A percentile compares a stretch with the other conserved stretches of the same genome.
These are phyloP conservation scores for Mycena epipterygia DNA, from an alignment of 768 basidiomycete genomes.

Conservation along the genomic window DNA sequence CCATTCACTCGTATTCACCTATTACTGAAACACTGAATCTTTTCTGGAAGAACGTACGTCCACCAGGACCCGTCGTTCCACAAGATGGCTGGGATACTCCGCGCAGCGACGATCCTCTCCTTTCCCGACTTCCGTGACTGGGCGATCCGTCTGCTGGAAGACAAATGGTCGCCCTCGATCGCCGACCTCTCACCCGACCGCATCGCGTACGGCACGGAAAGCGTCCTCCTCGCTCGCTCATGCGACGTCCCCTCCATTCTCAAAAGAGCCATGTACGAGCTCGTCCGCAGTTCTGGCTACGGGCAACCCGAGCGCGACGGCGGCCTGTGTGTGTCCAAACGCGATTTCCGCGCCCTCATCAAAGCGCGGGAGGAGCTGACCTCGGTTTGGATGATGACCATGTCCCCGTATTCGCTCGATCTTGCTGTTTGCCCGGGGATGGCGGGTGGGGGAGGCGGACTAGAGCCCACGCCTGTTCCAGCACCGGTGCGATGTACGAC, in stretches of 20 bases:
- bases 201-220: slow-evolving; percentile 45
- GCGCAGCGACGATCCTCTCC: slow-evolving; percentile 49
- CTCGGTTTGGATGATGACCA: slow-evolving; percentile 35
- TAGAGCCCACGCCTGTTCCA: neutral
- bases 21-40: neutral
- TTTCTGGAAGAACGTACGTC: slow-evolving; percentile 31
- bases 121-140: slow-evolving; percentile 45
- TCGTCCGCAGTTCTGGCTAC: slow-evolving; percentile 47
- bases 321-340: neutral
- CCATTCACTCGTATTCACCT: no score
- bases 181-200: slow-evolving; percentile 36
- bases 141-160: slow-evolving; percentile 41
- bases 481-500: slow-evolving; percentile 10
- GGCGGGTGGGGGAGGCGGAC: neutral
- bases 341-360: slow-evolving; percentile 26
- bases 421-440: slow-evolving; percentile 18
- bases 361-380: slow-evolving; percentile 39
- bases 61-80: slow-evolving; percentile 44
- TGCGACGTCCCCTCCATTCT: slow-evolving; percentile 46
- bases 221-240: slow-evolving; percentile 47
- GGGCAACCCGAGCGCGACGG: slow-evolving; percentile 37
- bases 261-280: slow-evolving; percentile 56
- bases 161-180: slow-evolving; percentile 50
- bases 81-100: slow-evolving; percentile 49
- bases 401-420: slow-evolving; percentile 25